Evolutionary conservation across 2,329 filamentous ascomycete genomes (phyloP), one percentile per base, ranked within the genome.

Genomic region (Hypoxylon sp.): DNA sequence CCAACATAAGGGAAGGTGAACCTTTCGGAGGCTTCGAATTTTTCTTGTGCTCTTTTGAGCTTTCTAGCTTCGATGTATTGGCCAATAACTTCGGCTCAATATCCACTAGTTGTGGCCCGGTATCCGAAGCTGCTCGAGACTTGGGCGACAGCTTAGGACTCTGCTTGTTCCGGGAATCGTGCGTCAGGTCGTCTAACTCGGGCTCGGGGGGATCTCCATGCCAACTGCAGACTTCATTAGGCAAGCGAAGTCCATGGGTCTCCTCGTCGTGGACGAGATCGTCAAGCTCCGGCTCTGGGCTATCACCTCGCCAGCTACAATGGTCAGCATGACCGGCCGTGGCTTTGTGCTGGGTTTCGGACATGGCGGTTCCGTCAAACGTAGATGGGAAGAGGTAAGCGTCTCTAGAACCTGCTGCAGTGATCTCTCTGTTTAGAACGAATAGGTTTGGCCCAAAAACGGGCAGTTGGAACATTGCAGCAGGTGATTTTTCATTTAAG

Each of bases 141-240:
- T 50, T 67, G 13, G 58, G 71, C 60, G 35, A 66, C 42, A 35
- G 50, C 59, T 19, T 37, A 33, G 8, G 37, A 47, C 37, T 71
- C 61, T 11, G 42, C 60, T 35, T 59, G 11, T 19, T 13, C 2
- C 62, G 47, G 29, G 57, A 57, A 26, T 65, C 50, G 4, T 74
- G 68, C 14, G 72, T 73, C 13, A 77, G 72, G 50, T 77, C 75
- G 35, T 77, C 75, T 13, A 73, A 59, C 51, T 75, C 71, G 8
- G 73, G 71, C 22, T 76, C 75, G 14, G 71, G 68, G 42, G 70
- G 29, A 59, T 78, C 75, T 9, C 71, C 74, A 24, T 52, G 63
- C 76, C 74, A 77, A 22, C 70, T 70, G 69, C 75, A 78, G 17
- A 54, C 57, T 14, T 71, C 70, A 33, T 58, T 57, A 14, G 69